phyloP scores from a whole-genome alignment of 208 protist genomes.

The Strigomonas galati region DNA sequence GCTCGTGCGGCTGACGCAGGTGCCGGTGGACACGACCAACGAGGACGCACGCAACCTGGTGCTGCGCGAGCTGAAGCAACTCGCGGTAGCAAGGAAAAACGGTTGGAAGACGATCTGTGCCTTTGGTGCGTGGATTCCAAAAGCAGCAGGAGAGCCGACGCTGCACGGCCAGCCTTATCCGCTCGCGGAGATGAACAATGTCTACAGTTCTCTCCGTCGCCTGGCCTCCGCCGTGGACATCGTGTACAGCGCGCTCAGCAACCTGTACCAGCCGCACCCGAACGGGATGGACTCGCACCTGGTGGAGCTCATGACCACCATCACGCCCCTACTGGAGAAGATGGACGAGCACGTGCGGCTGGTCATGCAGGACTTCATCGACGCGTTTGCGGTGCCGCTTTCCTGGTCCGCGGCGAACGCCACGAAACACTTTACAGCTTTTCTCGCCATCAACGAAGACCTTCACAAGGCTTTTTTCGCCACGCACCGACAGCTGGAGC shows the following conservation, averaged over 20 bases:
- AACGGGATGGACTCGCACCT: no score
- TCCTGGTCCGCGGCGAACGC: conserved; percentile 23
- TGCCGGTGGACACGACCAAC: conserved; percentile 20
- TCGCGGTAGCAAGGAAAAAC: neutral
- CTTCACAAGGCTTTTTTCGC: conserved; percentile 30
- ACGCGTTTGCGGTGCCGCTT: conserved; percentile 30
- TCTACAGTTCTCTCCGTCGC: conserved; percentile 50
- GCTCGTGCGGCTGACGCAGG: no score
- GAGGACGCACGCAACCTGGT: conserved; percentile 12
- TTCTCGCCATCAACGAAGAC: conserved; percentile 29
- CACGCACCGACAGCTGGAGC: conserved; percentile 21
- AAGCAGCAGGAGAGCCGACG: conserved; percentile 39
- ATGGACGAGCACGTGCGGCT: conserved; percentile 24
- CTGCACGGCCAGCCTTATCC: conserved; percentile 49
- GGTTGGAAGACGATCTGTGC: conserved; percentile 26
- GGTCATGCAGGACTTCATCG: conserved; percentile 49
- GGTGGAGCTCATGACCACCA: conserved; percentile 15
- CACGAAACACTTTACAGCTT: conserved; percentile 34
- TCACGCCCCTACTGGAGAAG: conserved; percentile 25
- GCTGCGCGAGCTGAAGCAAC: conserved; percentile 12
- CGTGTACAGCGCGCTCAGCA: no score
- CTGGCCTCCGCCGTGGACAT: conserved; percentile 48
- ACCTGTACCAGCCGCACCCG: no score
- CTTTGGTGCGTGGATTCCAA: conserved; percentile 31
- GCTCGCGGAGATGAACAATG: conserved; percentile 31